Percentiles rank a stretch among this genome's conserved stretches.
phyloP scores from a whole-genome alignment of 768 basidiomycete genomes.

The Crepidotus variabilis region DNA sequence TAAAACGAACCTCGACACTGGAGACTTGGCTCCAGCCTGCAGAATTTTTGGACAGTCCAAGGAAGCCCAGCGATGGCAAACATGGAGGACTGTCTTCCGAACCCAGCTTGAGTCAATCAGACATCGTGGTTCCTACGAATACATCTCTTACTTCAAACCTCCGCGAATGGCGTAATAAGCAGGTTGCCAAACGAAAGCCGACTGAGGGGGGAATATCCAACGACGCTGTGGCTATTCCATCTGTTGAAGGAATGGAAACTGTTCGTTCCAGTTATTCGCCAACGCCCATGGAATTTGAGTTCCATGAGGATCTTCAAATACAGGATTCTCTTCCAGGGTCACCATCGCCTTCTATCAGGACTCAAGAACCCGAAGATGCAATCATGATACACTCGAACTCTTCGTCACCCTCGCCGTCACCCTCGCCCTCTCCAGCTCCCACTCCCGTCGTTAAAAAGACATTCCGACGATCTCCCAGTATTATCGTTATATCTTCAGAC shows the following conservation, averaged over 20 bases:
- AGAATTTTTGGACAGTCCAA: not conserved
- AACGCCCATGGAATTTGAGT: not conserved
- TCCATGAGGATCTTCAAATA: not conserved
- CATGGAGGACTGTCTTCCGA: not conserved
- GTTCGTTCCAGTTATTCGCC: not conserved
- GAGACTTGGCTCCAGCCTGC: not conserved
- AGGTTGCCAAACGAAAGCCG: not conserved
- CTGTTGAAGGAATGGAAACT: not conserved
- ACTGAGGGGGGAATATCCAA: not conserved
- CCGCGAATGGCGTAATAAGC: constrained; percentile 1
- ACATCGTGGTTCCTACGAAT: not conserved
- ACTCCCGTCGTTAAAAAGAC: not conserved
- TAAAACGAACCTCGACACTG: not conserved
- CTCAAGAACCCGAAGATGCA: too few relatives aligned
- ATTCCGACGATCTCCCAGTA: constrained; percentile 1
- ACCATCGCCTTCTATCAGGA: not conserved
- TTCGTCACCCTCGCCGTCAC: too few relatives aligned
- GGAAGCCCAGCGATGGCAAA: not conserved
- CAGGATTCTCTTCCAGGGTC: not conserved
- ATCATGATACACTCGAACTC: not conserved
- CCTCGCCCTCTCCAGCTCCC: not conserved
- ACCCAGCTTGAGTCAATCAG: not conserved
- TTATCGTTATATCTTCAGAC: constrained; percentile 12
- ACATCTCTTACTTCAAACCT: not conserved
- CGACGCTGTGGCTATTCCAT: not conserved